Base-by-base conservation (phyloP, 2,329 filamentous ascomycete genomes). In the Incumbomyces delicatus region DNA sequence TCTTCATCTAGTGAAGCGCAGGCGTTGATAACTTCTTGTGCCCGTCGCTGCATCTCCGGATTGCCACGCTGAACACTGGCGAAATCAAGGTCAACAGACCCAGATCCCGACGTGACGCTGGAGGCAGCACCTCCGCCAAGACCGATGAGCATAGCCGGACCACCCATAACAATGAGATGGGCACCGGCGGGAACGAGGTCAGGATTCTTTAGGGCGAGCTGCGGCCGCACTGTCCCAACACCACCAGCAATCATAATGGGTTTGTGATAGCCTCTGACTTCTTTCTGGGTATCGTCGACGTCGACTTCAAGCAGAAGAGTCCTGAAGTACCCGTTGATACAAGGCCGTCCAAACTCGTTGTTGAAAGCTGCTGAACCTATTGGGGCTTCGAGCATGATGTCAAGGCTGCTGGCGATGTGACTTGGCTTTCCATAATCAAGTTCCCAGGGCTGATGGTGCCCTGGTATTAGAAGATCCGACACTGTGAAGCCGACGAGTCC, bases 241-340 rank as follows among this genome's bases (percentile, higher is more conserved):
- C 92, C 92, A 61, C 92, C 92, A 52, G 92, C 92, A 68, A 98
- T 87, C 87, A 95, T 94, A 64, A 95, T 95, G 8, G 92, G 92
- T 71, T 98, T 98, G 68, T 96, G 92, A 63, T 94, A 98, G 18
- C 92, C 92, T 56, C 90, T 78, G 60, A 87, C 77, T 56, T 94
- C 87, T 16, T 74, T 74, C 50, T 76, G 71, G 34, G 77, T 77
- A 47, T 78, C 73, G 37, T 72, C 74, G n/a, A 75, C 65, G 20
- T 76, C 72, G 27, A 85, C 74, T 48, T 80, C 75, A 36, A 82
- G 85, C 27, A 94, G 78, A 32, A 98, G 75, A 1, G 92, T 98
- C 50, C 90, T 77, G 73, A 98, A 98, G 61, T 88, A 90, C 17
- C 92, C 92, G 2, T 83, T 78, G 11, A 94, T 83, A 60, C 83